Evolutionary conservation across 345 rosid genomes (phyloP), one percentile per base, ranked within the genome.

Genomic region (Linum usitatissimum): DNA sequence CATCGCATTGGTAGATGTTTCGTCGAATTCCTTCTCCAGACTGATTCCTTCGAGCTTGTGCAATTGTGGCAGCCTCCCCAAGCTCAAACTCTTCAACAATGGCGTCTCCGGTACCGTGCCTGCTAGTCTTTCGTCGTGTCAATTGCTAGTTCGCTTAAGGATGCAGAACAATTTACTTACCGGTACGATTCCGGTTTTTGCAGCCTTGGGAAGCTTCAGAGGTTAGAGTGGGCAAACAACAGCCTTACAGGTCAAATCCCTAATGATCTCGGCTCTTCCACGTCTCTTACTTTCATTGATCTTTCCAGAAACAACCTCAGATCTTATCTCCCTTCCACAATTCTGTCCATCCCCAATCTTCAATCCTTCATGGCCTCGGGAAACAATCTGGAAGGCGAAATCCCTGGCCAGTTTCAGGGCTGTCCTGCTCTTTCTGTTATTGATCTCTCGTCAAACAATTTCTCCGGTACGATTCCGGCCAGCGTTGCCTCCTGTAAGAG

Each of bases 391-490:
- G 71, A 67, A 58, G 98, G 96, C n/a, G 89, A 85, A 72, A 64
- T 92, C 61, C 98, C 98, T 0, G 91, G 84, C 49, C 91, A 81
- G 65, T 89, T 89, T 75, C 98, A 92, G 75, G 98, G 85, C 69
- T 85, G 91, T 66, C 96, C 96, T 73, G 75, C 93, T 2, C 96
- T 92, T 54, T 77, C 89, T 4, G 76, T 67, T 63, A 87, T 92
- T 55, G 98, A 92, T 75, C 90, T 92, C 67, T 89, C 96, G 31
- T 77, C 83, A 51, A 92, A 89, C 79, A 77, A 55, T 70, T 73
- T 92, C 39, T 67, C 77, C n/a, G 90, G 98, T 54, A 71, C 57
- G 59, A 85, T 92, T 51, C 98, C 97, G 0, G 64, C 83, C 9
- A 86, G 94, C 86, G 80, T 89, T 68, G 96, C 90, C 69, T 89